Evolutionary conservation across 1,284 basidiomycete species (phyloP).

Genomic region (Boletus hoseneyae): DNA sequence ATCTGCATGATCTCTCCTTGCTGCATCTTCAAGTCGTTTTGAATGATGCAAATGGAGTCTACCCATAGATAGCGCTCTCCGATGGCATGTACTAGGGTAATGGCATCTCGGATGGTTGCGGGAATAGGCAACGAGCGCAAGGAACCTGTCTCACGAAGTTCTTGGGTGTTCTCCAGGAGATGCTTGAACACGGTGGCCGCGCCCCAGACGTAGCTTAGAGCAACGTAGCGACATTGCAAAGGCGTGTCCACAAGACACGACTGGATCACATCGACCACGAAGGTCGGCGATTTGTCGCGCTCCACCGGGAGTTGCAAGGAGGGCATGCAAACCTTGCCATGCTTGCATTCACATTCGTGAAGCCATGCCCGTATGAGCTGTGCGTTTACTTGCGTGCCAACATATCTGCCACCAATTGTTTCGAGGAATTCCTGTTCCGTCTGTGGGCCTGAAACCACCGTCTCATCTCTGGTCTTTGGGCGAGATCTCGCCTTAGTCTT

Average conservation of each 20-base stretch:
- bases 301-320: neutral
- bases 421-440: slow-evolving; percentile 13
- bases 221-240: slow-evolving; percentile 18
- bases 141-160: slow-evolving; percentile 10
- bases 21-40: slow-evolving; percentile 20
- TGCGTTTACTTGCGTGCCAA: slow-evolving; percentile 3
- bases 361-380: slow-evolving; percentile 19
- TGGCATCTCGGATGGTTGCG: slow-evolving; percentile 23
- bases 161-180: slow-evolving; percentile 10
- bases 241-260: slow-evolving; percentile 19
- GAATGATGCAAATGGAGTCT: slow-evolving; percentile 25
- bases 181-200: slow-evolving; percentile 13
- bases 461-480: neutral
- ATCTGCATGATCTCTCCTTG: slow-evolving; percentile 18
- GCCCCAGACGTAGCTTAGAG: slow-evolving; percentile 25
- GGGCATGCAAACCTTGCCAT: slow-evolving; percentile 10
- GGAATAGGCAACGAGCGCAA: slow-evolving; percentile 12
- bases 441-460: too few relatives aligned
- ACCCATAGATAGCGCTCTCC: slow-evolving; percentile 27
- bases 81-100: slow-evolving; percentile 16
- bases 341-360: slow-evolving; percentile 15
- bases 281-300: neutral
- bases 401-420: slow-evolving; percentile 15
- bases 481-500: slow-evolving; percentile 11
- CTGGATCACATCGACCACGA: slow-evolving; percentile 18